Conservation (phyloP, 1,139 yeast species). For the Pichia sorboxylosa region DNA sequence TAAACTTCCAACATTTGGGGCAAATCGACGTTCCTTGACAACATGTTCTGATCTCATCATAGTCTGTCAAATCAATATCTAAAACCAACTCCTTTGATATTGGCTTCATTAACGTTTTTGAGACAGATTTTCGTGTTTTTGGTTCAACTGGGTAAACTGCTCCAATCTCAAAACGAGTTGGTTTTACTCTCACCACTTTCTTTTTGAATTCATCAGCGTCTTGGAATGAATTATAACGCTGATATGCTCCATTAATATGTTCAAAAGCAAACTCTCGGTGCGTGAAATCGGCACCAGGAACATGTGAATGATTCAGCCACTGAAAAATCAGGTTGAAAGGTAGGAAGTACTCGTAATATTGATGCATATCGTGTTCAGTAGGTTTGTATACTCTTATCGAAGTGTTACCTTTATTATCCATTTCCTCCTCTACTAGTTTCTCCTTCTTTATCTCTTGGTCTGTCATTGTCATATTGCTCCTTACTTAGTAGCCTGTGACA, state of each 20-base stretch:
- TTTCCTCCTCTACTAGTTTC: not conserved
- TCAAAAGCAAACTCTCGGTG: slow-evolving; percentile 94
- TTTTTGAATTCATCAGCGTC: slow-evolving; percentile 62
- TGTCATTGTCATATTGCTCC: not conserved
- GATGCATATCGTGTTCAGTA: slow-evolving; percentile 41
- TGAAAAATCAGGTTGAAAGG: slow-evolving; percentile 68
- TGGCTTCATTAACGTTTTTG: slow-evolving; percentile 74
- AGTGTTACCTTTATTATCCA: not conserved
- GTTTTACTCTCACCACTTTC: slow-evolving; percentile 61
- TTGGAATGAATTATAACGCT: slow-evolving; percentile 73
- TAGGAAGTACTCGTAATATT: slow-evolving; percentile 60
- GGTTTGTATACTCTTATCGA: slow-evolving; percentile 7
- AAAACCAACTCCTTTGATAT: slow-evolving; percentile 78
- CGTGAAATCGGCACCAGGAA: slow-evolving; percentile 51
- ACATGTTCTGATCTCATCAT: slow-evolving; percentile 88
- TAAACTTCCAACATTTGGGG: slow-evolving; percentile 85
- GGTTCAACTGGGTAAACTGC: slow-evolving; percentile 87
- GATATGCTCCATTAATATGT: slow-evolving; percentile 71
- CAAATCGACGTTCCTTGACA: slow-evolving; percentile 82
- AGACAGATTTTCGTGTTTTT: slow-evolving; percentile 65
- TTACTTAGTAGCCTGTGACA: no score
- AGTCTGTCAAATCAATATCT: slow-evolving; percentile 96
- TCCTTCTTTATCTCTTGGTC: not conserved
- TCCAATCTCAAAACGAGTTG: slow-evolving; percentile 91
- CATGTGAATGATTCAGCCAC: slow-evolving; percentile 84